phyloP scores from a whole-genome alignment of 495 filamentous ascomycete genomes.

The Penicillium ochrochloron region DNA sequence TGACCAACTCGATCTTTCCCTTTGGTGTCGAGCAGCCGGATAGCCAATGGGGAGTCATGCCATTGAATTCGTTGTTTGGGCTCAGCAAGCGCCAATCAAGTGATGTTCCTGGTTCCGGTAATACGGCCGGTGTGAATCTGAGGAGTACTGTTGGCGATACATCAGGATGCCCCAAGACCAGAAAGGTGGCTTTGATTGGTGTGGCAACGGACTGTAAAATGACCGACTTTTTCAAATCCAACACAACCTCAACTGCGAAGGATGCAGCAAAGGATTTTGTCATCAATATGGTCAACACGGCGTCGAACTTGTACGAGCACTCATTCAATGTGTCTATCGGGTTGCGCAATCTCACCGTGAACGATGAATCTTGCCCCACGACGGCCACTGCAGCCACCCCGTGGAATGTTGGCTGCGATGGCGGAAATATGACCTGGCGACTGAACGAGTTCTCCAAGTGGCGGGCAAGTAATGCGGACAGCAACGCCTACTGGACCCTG shows the following conservation, averaged over 20 bases:
- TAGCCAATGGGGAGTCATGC: slow-evolving; percentile 55
- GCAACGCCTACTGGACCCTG: slow-evolving; percentile 92
- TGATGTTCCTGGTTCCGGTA: slow-evolving; percentile 65
- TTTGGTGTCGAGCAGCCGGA: slow-evolving; percentile 44
- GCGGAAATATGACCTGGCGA: slow-evolving; percentile 71
- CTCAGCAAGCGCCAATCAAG: slow-evolving; percentile 56
- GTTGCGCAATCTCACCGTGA: slow-evolving; percentile 82
- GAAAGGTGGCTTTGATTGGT: slow-evolving; percentile 88
- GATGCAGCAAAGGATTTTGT: slow-evolving; percentile 69
- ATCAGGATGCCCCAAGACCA: slow-evolving; percentile 80
- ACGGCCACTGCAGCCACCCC: slow-evolving; percentile 63
- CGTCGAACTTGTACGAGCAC: slow-evolving; percentile 83
- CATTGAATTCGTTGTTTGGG: slow-evolving; percentile 61
- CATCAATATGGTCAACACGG: slow-evolving; percentile 82
- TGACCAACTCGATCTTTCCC: slow-evolving; percentile 67
- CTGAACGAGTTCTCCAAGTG: slow-evolving; percentile 88
- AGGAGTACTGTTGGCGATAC: slow-evolving; percentile 79
- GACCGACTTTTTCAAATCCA: slow-evolving; percentile 65
- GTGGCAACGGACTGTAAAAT: slow-evolving; percentile 94
- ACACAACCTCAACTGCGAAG: slow-evolving; percentile 39
- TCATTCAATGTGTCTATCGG: slow-evolving; percentile 95
- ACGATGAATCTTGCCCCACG: slow-evolving; percentile 67
- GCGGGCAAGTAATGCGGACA: slow-evolving; percentile 74
- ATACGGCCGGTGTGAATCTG: slow-evolving; percentile 83
- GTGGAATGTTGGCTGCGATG: slow-evolving; percentile 80